Conservation (phyloP, 2,329 filamentous ascomycete species). For the Orbilia brochopaga region DNA sequence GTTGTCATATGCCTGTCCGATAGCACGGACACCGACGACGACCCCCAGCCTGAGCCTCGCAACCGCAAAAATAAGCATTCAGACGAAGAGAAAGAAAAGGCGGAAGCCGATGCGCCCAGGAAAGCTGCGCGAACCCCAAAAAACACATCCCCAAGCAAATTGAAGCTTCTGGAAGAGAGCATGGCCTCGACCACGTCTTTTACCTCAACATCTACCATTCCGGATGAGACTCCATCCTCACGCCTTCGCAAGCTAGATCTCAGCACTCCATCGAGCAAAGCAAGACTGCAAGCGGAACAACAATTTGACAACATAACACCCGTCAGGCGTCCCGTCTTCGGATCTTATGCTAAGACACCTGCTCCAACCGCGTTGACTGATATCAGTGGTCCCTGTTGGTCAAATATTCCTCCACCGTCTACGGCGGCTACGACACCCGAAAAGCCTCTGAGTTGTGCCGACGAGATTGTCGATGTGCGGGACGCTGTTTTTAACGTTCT, state of each 20-base stretch:
- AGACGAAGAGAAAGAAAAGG: background rate
- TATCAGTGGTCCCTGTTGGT: background rate
- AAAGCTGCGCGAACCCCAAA: constrained; percentile 24
- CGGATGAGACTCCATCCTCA: constrained; percentile 2
- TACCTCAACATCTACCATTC: constrained; percentile 12
- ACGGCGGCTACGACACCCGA: background rate
- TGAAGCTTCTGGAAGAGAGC: constrained; percentile 2
- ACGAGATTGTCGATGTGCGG: constrained; percentile 12
- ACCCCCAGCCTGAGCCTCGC: background rate
- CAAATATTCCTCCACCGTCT: background rate
- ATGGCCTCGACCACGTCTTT: constrained; percentile 3
- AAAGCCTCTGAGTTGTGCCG: background rate
- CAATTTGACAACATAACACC: constrained; percentile 4
- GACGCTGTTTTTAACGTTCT: constrained; percentile 4
- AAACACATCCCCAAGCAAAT: constrained; percentile 36
- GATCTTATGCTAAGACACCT: background rate
- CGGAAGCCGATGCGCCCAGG: constrained; percentile 1
- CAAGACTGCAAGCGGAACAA: background rate
- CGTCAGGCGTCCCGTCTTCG: constrained; percentile 6
- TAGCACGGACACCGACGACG: constrained; percentile 1
- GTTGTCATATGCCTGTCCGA: constrained; percentile 12
- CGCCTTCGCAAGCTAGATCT: background rate
- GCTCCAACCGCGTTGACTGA: background rate
- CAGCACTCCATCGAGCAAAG: background rate
- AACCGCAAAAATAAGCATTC: background rate